Evolutionary conservation across 257 asterid genomes (phyloP).

Genomic region (Nicotiana obtusifolia): DNA sequence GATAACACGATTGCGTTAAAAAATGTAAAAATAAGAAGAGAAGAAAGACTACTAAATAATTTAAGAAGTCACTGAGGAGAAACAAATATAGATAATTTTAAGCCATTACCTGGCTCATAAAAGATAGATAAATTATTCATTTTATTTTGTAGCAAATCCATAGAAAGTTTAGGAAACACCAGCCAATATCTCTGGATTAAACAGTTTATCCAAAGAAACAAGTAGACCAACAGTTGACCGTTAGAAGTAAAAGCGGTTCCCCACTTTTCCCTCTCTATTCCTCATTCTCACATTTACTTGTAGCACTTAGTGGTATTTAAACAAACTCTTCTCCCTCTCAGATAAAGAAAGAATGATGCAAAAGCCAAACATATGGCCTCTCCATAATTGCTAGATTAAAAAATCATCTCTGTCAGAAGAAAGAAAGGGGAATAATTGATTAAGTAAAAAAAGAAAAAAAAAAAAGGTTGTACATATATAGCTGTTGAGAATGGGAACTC

Average conservation of each 20-base stretch:
- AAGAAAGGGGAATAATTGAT: neutral
- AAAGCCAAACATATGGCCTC: neutral
- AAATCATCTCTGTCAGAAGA: no score
- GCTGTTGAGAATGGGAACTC: neutral
- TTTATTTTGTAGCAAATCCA: neutral
- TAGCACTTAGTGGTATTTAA: neutral
- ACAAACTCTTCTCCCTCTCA: neutral
- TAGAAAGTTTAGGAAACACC: neutral
- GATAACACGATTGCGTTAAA: neutral
- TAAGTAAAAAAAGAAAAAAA: no score
- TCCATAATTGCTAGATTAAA: neutral
- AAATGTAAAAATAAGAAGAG: neutral
- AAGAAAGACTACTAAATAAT: neutral
- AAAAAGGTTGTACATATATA: neutral
- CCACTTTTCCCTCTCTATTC: constrained; percentile 25
- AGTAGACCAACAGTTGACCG: constrained; percentile 12
- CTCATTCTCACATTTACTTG: constrained; percentile 8
- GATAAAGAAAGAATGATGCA: neutral
- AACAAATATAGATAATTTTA: no score
- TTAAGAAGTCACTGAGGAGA: no score
- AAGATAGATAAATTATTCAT: neutral
- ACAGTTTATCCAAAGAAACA: neutral
- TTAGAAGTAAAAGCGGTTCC: constrained; percentile 15
- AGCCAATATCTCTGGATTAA: neutral
- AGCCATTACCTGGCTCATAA: no score